Conservation (phyloP, 1,284 basidiomycete genomes). For the Cerrena zonata region DNA sequence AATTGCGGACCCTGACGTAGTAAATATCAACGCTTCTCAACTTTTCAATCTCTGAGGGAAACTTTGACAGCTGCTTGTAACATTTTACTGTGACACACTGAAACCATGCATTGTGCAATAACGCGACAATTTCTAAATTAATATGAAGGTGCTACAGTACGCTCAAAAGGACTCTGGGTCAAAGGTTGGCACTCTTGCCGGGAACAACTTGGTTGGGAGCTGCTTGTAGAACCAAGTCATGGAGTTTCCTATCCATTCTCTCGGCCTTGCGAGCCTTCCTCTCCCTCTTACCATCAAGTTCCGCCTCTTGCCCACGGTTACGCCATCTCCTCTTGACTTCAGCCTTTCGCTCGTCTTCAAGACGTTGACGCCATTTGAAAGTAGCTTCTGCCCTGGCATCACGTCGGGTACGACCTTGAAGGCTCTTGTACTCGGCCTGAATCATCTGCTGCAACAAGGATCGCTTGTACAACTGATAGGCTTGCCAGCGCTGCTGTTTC, state of each 20-base stretch:
- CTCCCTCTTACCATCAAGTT: slow-evolving; percentile 33
- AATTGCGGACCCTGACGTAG: no score
- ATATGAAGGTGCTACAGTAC: neutral
- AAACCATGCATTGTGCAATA: no score
- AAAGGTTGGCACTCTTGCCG: neutral
- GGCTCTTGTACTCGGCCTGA: slow-evolving; percentile 45
- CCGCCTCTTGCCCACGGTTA: slow-evolving; percentile 31
- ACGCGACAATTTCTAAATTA: neutral
- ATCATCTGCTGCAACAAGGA: slow-evolving; percentile 49
- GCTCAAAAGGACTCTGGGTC: neutral
- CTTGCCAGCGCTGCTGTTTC: slow-evolving; percentile 70
- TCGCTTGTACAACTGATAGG: slow-evolving; percentile 41
- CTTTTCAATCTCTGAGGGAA: no score
- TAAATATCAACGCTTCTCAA: no score
- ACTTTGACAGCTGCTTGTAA: no score
- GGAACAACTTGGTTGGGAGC: slow-evolving; percentile 69
- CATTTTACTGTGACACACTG: no score
- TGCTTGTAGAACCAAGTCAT: slow-evolving; percentile 51
- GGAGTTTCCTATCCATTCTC: slow-evolving; percentile 56
- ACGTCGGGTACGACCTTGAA: slow-evolving; percentile 49
- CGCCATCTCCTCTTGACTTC: slow-evolving; percentile 46
- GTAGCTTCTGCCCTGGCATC: slow-evolving; percentile 66
- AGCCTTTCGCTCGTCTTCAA: slow-evolving; percentile 53
- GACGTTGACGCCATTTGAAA: slow-evolving; percentile 61
- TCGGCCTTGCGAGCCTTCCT: slow-evolving; percentile 56